Base-by-base conservation (phyloP, 768 basidiomycete genomes). In the Hericium alpestre region DNA sequence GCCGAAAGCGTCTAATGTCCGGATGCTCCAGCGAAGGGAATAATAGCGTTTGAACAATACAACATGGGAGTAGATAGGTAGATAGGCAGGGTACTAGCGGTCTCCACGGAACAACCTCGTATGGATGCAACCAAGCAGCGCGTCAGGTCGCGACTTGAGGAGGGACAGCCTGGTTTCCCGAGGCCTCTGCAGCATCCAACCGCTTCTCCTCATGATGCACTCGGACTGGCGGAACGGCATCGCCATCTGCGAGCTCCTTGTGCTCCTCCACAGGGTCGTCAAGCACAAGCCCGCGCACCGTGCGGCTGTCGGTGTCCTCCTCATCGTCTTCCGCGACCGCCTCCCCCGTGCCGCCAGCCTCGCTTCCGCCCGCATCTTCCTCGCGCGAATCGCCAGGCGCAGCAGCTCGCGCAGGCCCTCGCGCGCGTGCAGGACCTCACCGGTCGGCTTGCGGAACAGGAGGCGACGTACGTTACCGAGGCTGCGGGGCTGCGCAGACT, bases 381-480 rank as follows among this genome's bases (percentile, higher is more conserved):
- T 56, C 59, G 4, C 63, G 66, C 32, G 32, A 6, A 7, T 32
- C 32, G 32, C 6, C 32, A 6, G 59, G 56, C 39, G 64, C 57
- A 49, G 51, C 56, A 92, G 57, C 77, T 94, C 32, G 84, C 83
- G 0, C 85, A 91, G 60, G 80, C 91, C 0, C 76, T 93, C 46
- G 75, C 83, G 16, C 82, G 85, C 56, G 79, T 90, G 16, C 84
- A 90, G 62, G 82, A 83, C 56, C 76, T 94, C 40, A 83, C 82
- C 38, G 82, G 85, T 5, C 84, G 86, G 59, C 74, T 93, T 12
- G 92, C 90, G 2, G 89, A 90, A 63, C 87, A 90, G 63, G 92
- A 95, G 63, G 83, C 86, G 1, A 83, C 83, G 1, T 94, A 90
- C 67, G 77, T 86, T 0, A 80, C 78, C 57, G 93, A 97, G 67